Evolutionary conservation across 2,329 filamentous ascomycete species (phyloP), one percentile per base, ranked within the genome.

Genomic region (Pseudofabraea citricarpa): DNA sequence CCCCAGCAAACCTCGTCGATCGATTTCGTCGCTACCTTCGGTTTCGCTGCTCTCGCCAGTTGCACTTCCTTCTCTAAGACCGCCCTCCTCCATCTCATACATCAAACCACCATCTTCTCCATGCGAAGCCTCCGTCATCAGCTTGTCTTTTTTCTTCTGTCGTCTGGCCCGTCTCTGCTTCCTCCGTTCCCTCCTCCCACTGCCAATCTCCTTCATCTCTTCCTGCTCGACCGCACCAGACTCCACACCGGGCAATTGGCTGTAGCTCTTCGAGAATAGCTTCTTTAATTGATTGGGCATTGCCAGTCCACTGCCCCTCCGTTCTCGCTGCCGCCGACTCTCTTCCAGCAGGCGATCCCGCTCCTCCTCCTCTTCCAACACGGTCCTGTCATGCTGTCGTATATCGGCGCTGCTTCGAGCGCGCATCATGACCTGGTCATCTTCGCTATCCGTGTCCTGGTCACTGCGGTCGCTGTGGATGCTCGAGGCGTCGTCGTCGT

Each of bases 81-180:
- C 77, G 1, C 89, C 88, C 60, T 90, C 85, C 64, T 96, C 90
- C 85, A 91, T 88, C 66, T 93, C 87, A 62, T 88, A 90, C 83
- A 95, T 87, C 57, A 94, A 70, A 62, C 83, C 79, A 27, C 84
- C 83, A 52, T 87, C 80, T 59, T 88, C 85, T 43, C 81, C 81
- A 47, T 80, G 64, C 20, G 69, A 69, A 4, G 78, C 78, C 41
- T 75, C 68, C 43, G 71, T 68, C 54, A 73, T 64, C 58, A 77
- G 62, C 51, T 65, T 70, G 49, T 74, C 72, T 66, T 67, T 72
- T 64, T 77, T 79, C 55, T 71, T 44, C 15, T 58, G 57, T 45
- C 58, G 56, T 58, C 76, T 68, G 32, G 69, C 64, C 44, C 72
- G 71, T 57, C 77, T 68, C 35, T 69, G 63, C 44, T 71, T 71